A percentile compares a stretch with the other conserved stretches of the same genome.
Conservation (phyloP, 192 early-diverging fungal species). For the Coemansia sp. region DNA sequence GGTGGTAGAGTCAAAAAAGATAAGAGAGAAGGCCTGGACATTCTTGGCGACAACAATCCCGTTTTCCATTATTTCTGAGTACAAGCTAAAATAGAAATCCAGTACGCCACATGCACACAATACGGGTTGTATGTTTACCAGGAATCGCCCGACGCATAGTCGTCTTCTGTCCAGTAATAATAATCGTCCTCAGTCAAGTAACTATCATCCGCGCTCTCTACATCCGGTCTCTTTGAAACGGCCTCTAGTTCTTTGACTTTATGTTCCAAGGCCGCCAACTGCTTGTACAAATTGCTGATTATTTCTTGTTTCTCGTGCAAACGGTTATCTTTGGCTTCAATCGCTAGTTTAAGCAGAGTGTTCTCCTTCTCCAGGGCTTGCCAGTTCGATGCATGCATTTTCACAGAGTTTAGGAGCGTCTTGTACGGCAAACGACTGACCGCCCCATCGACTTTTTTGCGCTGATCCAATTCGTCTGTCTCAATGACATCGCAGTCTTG, state of each 20-base stretch:
- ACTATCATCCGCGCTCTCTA: neutral
- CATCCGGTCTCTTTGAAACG: neutral
- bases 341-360: neutral
- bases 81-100: too few relatives aligned
- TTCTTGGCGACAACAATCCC: neutral
- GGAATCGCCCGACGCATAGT: neutral
- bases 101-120: neutral
- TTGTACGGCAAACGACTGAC: neutral
- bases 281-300: neutral
- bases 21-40: neutral
- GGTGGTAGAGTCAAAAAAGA: neutral
- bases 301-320: neutral
- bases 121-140: neutral
- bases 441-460: neutral
- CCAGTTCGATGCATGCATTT: neutral
- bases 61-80: neutral
- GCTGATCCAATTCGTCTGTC: neutral
- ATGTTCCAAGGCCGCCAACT: neutral
- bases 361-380: neutral
- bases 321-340: neutral
- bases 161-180: neutral
- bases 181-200: neutral
- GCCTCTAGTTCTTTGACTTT: neutral
- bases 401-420: neutral
- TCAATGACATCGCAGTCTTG: neutral